Evolutionary conservation across 495 filamentous ascomycete genomes (phyloP).

Genomic region (Polyplosphaeria fusca): DNA sequence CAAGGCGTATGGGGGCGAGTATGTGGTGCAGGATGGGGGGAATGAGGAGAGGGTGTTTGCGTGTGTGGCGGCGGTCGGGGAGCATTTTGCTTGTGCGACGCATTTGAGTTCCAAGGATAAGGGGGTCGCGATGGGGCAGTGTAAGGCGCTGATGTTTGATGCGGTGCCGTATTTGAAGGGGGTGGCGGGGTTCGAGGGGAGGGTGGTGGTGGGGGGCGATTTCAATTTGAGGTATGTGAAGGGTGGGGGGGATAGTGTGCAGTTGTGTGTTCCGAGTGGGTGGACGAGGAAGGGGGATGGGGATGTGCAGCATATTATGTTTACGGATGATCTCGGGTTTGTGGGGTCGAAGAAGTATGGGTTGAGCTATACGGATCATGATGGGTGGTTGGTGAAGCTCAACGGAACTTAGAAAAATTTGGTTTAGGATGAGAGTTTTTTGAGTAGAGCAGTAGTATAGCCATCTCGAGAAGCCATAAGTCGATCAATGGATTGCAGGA

Average conservation of each 20-base stretch:
- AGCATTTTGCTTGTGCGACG: slow-evolving; percentile 18
- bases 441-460: too few species aligned
- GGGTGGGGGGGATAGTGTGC: slow-evolving; percentile 3
- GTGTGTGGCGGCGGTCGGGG: slow-evolving; percentile 8
- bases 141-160: slow-evolving; percentile 17
- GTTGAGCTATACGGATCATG: slow-evolving; percentile 20
- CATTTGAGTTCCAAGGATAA: slow-evolving; percentile 1
- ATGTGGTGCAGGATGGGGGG: background rate
- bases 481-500: too few species aligned
- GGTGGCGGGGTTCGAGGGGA: background rate
- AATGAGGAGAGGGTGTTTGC: slow-evolving; percentile 16
- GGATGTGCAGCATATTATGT: slow-evolving; percentile 16
- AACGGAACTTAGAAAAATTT: too few species aligned
- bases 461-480: too few species aligned
- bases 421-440: too few species aligned
- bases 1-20: slow-evolving; percentile 11
- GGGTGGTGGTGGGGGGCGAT: slow-evolving; percentile 16
- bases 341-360: slow-evolving; percentile 5
- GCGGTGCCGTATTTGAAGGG: slow-evolving; percentile 14
- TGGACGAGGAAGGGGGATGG: slow-evolving; percentile 18
- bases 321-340: slow-evolving; percentile 11
- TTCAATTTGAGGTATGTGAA: slow-evolving; percentile 16
- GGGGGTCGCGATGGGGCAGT: slow-evolving; percentile 10
- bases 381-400: slow-evolving; percentile 11
- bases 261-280: slow-evolving; percentile 9